Conservation (phyloP, 305 asterid species). For the Fraxinus nigra region DNA sequence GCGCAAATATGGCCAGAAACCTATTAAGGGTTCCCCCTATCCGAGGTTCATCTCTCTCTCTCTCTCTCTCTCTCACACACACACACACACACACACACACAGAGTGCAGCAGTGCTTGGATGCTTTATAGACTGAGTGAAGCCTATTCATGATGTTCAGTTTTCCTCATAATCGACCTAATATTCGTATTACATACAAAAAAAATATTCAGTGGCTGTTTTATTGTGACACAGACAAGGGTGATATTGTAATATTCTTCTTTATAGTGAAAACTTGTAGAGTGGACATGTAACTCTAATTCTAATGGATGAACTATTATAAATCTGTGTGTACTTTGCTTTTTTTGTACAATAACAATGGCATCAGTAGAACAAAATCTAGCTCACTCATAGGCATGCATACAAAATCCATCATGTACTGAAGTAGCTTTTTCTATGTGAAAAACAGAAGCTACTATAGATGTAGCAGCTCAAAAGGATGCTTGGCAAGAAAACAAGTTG, state of each 20-base stretch:
- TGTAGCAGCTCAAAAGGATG: slow-evolving; percentile 94
- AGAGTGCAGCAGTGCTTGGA: neutral
- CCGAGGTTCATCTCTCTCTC: slow-evolving; percentile 53
- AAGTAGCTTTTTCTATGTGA: neutral
- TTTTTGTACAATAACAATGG: neutral
- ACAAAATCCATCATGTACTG: neutral
- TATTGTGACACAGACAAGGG: too few relatives aligned
- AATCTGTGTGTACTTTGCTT: neutral
- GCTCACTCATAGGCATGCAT: neutral
- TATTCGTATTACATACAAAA: neutral
- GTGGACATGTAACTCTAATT: neutral
- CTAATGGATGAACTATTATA: neutral
- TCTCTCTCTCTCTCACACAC: neutral
- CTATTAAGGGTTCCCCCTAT: slow-evolving; percentile 86
- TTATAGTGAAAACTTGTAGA: too few relatives aligned
- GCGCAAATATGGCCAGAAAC: slow-evolving; percentile 95
- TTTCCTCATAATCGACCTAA: neutral
- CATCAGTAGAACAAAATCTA: neutral
- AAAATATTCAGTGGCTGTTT: too few relatives aligned
- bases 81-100: too few relatives aligned
- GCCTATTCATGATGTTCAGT: neutral
- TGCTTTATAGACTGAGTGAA: neutral
- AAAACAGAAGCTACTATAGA: slow-evolving; percentile 78
- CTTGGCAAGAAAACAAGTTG: slow-evolving; percentile 88
- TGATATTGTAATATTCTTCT: too few relatives aligned